These are phyloP conservation scores for Hortiboletus campestris DNA, from an alignment of 768 basidiomycete genomes.

Conservation along the genomic window DNA sequence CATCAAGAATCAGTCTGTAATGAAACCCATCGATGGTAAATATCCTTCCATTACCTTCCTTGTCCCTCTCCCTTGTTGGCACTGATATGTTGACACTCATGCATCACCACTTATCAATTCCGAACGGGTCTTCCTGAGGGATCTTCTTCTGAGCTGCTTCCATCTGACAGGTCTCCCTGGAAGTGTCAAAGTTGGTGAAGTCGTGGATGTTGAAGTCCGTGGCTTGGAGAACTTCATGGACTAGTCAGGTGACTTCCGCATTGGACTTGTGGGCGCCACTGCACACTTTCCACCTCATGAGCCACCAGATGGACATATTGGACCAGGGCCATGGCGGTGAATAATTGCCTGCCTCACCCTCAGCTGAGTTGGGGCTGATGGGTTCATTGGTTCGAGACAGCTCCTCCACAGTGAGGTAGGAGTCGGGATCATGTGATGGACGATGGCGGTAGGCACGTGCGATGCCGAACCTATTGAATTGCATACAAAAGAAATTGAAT, in stretches of 20 bases:
- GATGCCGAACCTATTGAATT: not conserved
- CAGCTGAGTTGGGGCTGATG: not conserved
- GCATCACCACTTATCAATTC: not conserved
- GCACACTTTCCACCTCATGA: not conserved
- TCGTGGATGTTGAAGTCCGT: not conserved
- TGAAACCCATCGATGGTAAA: slow-evolving; percentile 12
- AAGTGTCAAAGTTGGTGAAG: not conserved
- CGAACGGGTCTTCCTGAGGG: not conserved
- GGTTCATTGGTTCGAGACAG: not conserved
- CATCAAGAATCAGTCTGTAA: slow-evolving; percentile 11
- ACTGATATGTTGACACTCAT: not conserved
- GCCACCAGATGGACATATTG: not conserved
- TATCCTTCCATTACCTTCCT: not conserved
- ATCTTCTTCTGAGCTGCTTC: not conserved
- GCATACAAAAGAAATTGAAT: not conserved
- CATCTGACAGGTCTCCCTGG: not conserved
- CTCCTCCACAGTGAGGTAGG: no score
- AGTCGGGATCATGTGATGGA: no score
- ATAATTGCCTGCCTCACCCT: not conserved
- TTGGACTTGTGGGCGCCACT: not conserved
- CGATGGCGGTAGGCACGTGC: no score
- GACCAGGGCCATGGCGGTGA: not conserved
- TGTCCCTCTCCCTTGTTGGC: not conserved
- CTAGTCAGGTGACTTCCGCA: not conserved
- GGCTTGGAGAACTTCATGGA: not conserved